Evolutionary conservation across 2,329 filamentous ascomycete species (phyloP), one percentile per base, ranked within the genome.

Genomic region (Ambrosiella xylebori): DNA sequence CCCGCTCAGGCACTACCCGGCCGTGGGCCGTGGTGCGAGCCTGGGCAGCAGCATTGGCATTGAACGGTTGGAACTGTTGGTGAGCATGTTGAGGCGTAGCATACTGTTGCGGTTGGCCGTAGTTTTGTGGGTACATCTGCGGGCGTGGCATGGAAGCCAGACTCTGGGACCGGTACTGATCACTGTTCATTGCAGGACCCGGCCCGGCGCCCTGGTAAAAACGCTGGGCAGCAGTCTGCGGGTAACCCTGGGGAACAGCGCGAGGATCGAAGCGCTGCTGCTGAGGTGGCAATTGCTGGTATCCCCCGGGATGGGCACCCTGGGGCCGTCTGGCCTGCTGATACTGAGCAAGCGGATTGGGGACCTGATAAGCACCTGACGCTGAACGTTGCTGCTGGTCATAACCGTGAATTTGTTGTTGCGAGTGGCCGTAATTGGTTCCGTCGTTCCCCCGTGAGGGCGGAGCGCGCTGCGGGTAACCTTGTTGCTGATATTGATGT

Each of bases 131-230:
- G 66, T 88, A 87, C 70, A 85, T 80, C 61, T 81, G 81, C 40
- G 86, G 88, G 62, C 88, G 81, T 56, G 84, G 78, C 63, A 79
- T 78, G 62, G 82, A 83, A 41, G 88, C 91, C 67, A 98, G 82
- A 39, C 91, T 97, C 65, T 95, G 88, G n/a, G 93, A 94, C 60
- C 93, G 82, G 71, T 89, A 94, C 5, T 84, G 76, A 69, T 97
- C 91, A 40, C 81, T 83, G 67, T 93, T 93, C 71, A 94, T 71
- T 50, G 88, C 87, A 54, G 86, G 82, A 12, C 71, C 74, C 8
- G 82, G 76, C 17, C 79, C 77, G 64, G 76, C 75, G 59, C 76
- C 74, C 61, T 81, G 79, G 65, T 86, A 81, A 63, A 78, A 80
- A 57, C 81, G 76, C 64, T 84, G 76, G 65, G 69, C 73, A 61